Base-by-base conservation (phyloP, 2,329 filamentous ascomycete species). In the Apiospora rasikravindrae region DNA sequence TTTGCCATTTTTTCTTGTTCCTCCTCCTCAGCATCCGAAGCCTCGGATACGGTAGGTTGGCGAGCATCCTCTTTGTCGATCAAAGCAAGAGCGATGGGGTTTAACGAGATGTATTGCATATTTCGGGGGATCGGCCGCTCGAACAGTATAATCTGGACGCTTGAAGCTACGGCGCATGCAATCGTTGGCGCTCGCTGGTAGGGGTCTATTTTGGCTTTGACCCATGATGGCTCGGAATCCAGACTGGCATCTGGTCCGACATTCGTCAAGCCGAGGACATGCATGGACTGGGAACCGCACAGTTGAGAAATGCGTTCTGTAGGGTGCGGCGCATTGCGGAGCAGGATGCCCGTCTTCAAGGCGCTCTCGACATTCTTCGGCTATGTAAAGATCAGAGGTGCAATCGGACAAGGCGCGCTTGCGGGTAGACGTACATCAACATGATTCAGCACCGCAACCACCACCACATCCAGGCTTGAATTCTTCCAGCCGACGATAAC, bases 401-500 rank as follows among this genome's bases (percentile, higher is more conserved):
- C 47, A 22, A 75, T 84, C 45, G 66, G 67, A 44, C 66, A 47
- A 45, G 24, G 24, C 68, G 49, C 11, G 14, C n/a, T 53, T 19
- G 45, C 53, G 61, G 71, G 78, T 73, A 69, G 69, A 82, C 91
- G 81, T 78, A 97, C 94, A 85, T 98, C 95, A 49, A 98, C 94
- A 84, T 96, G 93, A 80, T 97, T 94, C 74, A 99, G 85, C 67
- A 98, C 90, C 37, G 94, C 92, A 69, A 98, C 91, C 49, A 98
- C 95, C 78, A 98, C 93, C 67, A 98, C 87, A 83, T 99, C 96
- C 70, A 95, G 86, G 67, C 92, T 92, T 49, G 96, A 98, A 82
- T 99, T 99, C 78, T 93, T 91, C 94, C 96, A 99, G 79, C 96
- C 96, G 67, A 99, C 93, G 75, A 99, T 91, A 73, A 98, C 93